phyloP scores from a whole-genome alignment of 2,329 filamentous ascomycete species.

The Blumeria hordei region DNA sequence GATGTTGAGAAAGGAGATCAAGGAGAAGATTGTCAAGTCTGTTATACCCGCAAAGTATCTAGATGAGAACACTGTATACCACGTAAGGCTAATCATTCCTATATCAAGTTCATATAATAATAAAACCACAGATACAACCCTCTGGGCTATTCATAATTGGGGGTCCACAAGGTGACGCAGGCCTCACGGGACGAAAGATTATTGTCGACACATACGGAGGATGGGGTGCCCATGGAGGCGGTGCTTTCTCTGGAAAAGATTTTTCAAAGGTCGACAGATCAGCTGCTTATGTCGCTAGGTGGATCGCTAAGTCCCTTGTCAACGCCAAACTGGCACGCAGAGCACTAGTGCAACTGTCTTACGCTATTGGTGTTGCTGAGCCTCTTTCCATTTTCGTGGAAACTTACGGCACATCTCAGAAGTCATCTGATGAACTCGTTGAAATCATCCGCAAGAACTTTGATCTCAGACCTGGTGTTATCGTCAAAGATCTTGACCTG shows the following conservation, averaged over 20 bases:
- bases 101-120: conserved; percentile 1
- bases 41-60: conserved; percentile 83
- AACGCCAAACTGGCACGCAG: conserved; percentile 72
- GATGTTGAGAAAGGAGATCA: conserved; percentile 78
- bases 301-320: conserved; percentile 97
- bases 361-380: conserved; percentile 97
- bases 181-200: conserved; percentile 98
- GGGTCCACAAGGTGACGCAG: conserved; percentile 95
- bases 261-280: conserved; percentile 99
- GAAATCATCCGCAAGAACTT: conserved; percentile 91
- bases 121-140: conserved; percentile 49
- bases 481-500: conserved; percentile 90
- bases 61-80: conserved; percentile 83
- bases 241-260: conserved; percentile 99
- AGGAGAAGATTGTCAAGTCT: conserved; percentile 91
- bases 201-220: conserved; percentile 96
- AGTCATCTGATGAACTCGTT: conserved; percentile 79
- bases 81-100: conserved; percentile 29
- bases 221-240: conserved; percentile 98
- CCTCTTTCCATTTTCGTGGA: conserved; percentile 96
- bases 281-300: conserved; percentile 87
- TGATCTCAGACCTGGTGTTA: conserved; percentile 91
- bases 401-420: conserved; percentile 82
- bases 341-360: conserved; percentile 89
- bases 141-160: conserved; percentile 98